Evolutionary conservation across 2,329 filamentous ascomycete species (phyloP).

Genomic region (Epichloe sibirici): DNA sequence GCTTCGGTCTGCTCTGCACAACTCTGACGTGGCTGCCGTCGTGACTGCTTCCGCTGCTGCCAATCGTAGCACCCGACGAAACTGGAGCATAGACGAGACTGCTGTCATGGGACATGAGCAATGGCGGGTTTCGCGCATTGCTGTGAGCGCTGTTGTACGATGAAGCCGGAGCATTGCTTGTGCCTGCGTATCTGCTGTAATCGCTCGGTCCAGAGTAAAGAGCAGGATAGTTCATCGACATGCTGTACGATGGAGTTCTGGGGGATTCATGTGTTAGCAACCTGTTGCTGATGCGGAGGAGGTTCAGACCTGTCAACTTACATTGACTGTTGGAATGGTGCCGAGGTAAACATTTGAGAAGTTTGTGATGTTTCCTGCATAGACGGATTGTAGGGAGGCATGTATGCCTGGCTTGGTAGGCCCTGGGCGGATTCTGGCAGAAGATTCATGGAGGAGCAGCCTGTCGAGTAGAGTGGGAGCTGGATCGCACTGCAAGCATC

Average conservation of each 20-base stretch:
- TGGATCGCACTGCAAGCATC: slow-evolving; percentile 29
- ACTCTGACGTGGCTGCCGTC: slow-evolving; percentile 48
- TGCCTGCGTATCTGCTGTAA: slow-evolving; percentile 28
- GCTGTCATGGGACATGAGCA: slow-evolving; percentile 25
- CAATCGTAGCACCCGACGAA: slow-evolving; percentile 24
- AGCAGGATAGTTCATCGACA: slow-evolving; percentile 32
- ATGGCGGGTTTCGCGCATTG: slow-evolving; percentile 27
- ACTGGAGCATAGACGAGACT: slow-evolving; percentile 31
- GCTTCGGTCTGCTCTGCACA: slow-evolving; percentile 72
- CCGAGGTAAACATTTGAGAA: slow-evolving; percentile 19
- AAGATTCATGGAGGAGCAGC: slow-evolving; percentile 34
- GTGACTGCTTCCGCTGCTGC: slow-evolving; percentile 20
- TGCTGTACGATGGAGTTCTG: slow-evolving; percentile 25
- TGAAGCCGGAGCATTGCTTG: not conserved
- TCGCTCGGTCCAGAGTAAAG: slow-evolving; percentile 21
- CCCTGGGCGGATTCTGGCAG: slow-evolving; percentile 36
- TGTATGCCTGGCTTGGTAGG: slow-evolving; percentile 30
- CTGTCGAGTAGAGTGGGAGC: slow-evolving; percentile 39
- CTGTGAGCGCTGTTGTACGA: slow-evolving; percentile 2
- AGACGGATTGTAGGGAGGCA: slow-evolving; percentile 38
- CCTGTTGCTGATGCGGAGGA: not conserved
- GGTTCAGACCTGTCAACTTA: slow-evolving; percentile 14
- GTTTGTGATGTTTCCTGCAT: slow-evolving; percentile 31
- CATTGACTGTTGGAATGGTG: slow-evolving; percentile 24
- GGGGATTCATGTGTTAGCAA: slow-evolving; percentile 11